Base-by-base conservation (phyloP, 2,329 filamentous ascomycete species). In the Ilyonectria mors-panacis region DNA sequence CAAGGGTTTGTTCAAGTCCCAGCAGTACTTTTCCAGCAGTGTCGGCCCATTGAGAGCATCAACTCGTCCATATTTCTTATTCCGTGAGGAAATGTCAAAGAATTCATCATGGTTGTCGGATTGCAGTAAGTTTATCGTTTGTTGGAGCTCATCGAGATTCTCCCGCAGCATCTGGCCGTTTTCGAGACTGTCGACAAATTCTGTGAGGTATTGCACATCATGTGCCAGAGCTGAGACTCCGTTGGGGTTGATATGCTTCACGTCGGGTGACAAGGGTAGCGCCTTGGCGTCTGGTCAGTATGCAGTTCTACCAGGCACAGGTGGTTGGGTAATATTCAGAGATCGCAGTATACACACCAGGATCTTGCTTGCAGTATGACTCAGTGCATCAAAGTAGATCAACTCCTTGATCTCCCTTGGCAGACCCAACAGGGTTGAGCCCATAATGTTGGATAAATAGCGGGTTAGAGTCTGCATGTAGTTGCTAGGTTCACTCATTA, bases 401-500 rank as follows among this genome's bases (percentile, higher is more conserved):
- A 98, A 90, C 79, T 97, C 94, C 79, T 98, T 98, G 81, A 99
- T 98, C 76, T 97, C 94, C 33, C 94, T 91, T 0, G 97, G 96
- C n/a, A 99, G 85, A 1, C 95, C 95, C 2, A 99, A 87, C 6
- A 99, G 87, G 0, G 97, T 97, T 1, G 94, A 96, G 77, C 92
- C 95, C 94, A 98, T 98, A 78, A 98, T 98, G 78, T 97, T 97
- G 33, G 92, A 93, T 21, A 99, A 86, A 78, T 98, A 99, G 13
- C 92, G 89, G 0, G 95, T 99, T 68, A 99, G 84, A 6, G 96
- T 97, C 78, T 96, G 92, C 90, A 99, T 97, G 82, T 99, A 99
- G 73, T 92, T 95, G 79, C 93, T 96, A 2, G 95, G 93, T 74
- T 96, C 93, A 1, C 85, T 84, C 19, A 91, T 89, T 26, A 89